A percentile compares a stretch with the other conserved stretches of the same genome.
These are phyloP conservation scores for Pseudomicrostroma phylloplanum DNA, from an alignment of 1,284 basidiomycete species.

Conservation along the genomic window DNA sequence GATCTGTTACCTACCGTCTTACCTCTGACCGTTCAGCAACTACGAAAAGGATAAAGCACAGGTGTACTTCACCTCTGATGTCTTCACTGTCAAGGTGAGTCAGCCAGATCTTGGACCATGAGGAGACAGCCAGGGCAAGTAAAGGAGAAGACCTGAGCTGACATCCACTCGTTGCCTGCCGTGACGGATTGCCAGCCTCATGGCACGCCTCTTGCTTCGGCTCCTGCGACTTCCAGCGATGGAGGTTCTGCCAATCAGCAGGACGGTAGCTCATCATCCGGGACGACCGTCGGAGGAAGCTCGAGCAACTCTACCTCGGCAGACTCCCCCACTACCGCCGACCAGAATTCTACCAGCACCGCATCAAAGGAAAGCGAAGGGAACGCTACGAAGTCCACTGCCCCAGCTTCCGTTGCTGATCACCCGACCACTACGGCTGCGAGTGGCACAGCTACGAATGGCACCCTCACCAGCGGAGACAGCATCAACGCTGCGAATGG, in stretches of 20 bases:
- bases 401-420: too few species aligned
- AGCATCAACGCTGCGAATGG: background rate
- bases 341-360: too few species aligned
- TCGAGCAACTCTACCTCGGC: too few species aligned
- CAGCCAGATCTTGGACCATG: background rate
- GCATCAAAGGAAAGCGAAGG: too few species aligned
- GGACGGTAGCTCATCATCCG: background rate
- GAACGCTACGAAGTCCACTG: too few species aligned
- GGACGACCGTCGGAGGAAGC: background rate
- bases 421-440: too few species aligned
- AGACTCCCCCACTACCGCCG: too few species aligned
- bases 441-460: background rate
- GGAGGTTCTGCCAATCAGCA: background rate
- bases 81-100: conserved; percentile 7
- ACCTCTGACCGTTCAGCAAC: background rate
- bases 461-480: background rate
- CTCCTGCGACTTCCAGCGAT: background rate
- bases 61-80: background rate
- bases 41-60: conserved; percentile 3
- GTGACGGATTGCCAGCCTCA: background rate
- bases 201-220: background rate
- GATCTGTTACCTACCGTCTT: background rate
- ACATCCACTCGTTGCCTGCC: too few species aligned
- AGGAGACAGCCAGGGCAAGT: background rate
- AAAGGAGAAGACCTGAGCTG: too few species aligned